Conservation (phyloP, 2,329 filamentous ascomycete genomes). For the Diaporthe nobilis region DNA sequence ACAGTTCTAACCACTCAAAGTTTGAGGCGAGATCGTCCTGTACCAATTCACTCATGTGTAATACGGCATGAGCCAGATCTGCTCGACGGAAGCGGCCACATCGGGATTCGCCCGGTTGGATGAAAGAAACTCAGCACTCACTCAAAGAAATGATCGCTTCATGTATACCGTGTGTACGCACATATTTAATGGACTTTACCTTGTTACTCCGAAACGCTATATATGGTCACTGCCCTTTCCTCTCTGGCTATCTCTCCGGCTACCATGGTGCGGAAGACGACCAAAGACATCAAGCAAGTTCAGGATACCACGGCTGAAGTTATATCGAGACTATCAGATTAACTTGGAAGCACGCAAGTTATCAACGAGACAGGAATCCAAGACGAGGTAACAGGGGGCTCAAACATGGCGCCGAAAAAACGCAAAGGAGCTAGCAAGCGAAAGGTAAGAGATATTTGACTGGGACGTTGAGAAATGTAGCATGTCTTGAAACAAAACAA, state of each 20-base stretch:
- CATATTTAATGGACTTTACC: neutral
- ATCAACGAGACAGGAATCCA: too few relatives aligned
- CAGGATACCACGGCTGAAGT: neutral
- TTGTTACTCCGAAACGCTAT: neutral
- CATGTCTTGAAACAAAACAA: neutral
- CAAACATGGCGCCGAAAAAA: neutral
- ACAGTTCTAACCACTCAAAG: too few relatives aligned
- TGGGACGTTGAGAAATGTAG: neutral
- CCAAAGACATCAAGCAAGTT: neutral
- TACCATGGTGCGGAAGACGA: neutral
- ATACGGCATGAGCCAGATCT: neutral
- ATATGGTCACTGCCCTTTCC: neutral
- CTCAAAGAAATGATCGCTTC: neutral
- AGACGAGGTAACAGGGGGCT: neutral
- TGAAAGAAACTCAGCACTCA: neutral
- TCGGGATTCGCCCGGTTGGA: neutral
- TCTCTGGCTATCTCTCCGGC: neutral
- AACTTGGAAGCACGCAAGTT: neutral
- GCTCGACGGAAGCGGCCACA: neutral
- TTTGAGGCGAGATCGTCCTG: too few relatives aligned
- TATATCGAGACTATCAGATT: neutral
- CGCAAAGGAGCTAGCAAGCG: neutral
- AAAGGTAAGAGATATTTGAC: neutral
- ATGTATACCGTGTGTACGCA: neutral
- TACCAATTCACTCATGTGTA: too few relatives aligned